A percentile compares a stretch with the other conserved stretches of the same genome.
Evolutionary conservation across 306 rosid species (phyloP).

Genomic region (Sphenostylis stenocarpa): DNA sequence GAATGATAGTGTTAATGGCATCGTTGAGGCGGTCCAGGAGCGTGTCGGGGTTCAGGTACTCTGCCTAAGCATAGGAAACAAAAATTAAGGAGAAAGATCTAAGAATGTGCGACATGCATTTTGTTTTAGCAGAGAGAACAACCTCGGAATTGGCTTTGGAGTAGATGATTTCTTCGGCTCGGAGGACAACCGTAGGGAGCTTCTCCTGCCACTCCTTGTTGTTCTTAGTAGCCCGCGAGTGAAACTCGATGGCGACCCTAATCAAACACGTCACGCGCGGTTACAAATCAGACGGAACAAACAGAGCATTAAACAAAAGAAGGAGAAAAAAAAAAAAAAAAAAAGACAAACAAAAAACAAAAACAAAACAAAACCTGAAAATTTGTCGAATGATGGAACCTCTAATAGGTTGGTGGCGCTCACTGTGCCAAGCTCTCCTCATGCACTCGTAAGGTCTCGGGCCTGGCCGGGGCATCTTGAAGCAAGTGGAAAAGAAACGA

Average conservation of each 20-base stretch:
- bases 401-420: conserved; percentile 84
- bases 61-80: conserved; percentile 59
- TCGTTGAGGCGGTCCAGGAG: conserved; percentile 88
- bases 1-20: conserved; percentile 87
- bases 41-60: conserved; percentile 69
- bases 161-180: conserved; percentile 96
- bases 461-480: conserved; percentile 95
- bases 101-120: conserved; percentile 33
- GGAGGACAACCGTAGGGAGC: conserved; percentile 79
- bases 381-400: conserved; percentile 88
- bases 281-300: conserved; percentile 28
- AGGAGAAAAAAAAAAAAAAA: conserved; percentile 34
- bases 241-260: conserved; percentile 79
- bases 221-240: conserved; percentile 64
- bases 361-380: conserved; percentile 71
- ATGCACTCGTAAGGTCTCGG: conserved; percentile 99
- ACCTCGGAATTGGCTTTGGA: conserved; percentile 99
- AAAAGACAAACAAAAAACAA: no score
- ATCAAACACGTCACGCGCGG: conserved; percentile 69
- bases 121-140: neutral
- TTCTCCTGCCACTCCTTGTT: conserved; percentile 98
- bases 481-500: neutral
- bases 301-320: neutral
- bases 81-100: conserved; percentile 32
- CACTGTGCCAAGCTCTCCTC: conserved; percentile 97